These are phyloP conservation scores for Takashimella koratensis DNA, from an alignment of 1,284 basidiomycete species.

Conservation along the genomic window DNA sequence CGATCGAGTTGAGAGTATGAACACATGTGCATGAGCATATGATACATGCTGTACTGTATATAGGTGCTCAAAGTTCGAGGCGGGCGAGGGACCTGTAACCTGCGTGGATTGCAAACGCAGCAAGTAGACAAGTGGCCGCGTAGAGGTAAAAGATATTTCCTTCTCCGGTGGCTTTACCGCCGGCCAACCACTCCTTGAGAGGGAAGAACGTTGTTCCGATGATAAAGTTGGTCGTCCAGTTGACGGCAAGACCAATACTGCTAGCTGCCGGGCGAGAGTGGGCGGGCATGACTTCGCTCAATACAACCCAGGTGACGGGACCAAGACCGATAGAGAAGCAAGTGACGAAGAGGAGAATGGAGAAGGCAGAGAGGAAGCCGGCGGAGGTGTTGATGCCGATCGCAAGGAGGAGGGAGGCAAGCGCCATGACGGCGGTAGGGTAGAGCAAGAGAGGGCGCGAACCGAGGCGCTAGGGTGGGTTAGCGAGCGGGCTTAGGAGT, in stretches of 20 bases:
- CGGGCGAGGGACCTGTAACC: background rate
- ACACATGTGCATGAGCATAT: background rate
- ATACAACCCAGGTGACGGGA: slow-evolving; percentile 42
- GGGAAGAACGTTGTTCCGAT: slow-evolving; percentile 37
- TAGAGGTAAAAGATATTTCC: slow-evolving; percentile 42
- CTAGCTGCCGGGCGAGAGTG: slow-evolving; percentile 35
- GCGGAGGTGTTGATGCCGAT: slow-evolving; percentile 31
- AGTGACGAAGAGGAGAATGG: slow-evolving; percentile 32
- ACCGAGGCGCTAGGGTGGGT: slow-evolving; percentile 24
- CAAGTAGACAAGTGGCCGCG: slow-evolving; percentile 19
- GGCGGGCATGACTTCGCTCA: slow-evolving; percentile 36
- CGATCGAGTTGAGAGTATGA: background rate
- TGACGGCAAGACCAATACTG: slow-evolving; percentile 34
- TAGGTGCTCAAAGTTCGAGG: too few relatives aligned
- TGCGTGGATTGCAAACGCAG: background rate
- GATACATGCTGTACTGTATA: background rate
- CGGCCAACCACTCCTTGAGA: slow-evolving; percentile 28
- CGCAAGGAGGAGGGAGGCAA: slow-evolving; percentile 25
- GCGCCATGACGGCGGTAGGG: slow-evolving; percentile 26
- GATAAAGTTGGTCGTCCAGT: slow-evolving; percentile 37
- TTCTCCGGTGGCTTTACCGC: slow-evolving; percentile 17
- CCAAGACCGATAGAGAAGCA: slow-evolving; percentile 39
- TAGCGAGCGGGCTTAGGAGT: background rate
- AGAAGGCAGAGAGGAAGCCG: slow-evolving; percentile 17
- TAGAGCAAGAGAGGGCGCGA: slow-evolving; percentile 25